Conservation (phyloP, 257 asterid species). For the Anisodus acutangulus region DNA sequence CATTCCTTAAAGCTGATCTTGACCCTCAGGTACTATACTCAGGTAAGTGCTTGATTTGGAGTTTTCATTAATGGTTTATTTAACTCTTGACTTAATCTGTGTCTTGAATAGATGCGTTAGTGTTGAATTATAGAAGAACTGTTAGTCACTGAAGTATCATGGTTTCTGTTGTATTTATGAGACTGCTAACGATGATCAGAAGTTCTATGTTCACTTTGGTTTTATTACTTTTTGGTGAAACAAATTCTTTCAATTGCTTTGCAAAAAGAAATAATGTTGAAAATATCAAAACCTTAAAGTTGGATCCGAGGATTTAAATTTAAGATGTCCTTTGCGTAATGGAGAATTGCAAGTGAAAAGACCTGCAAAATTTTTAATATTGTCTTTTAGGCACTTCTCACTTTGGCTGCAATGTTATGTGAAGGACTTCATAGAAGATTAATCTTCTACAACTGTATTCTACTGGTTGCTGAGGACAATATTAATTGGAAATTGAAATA, state of each 20-base stretch:
- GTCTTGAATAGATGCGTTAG: neutral
- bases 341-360: neutral
- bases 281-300: neutral
- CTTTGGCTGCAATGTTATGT: neutral
- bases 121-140: neutral
- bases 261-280: neutral
- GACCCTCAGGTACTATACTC: neutral
- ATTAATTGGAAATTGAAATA: neutral
- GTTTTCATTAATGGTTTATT: neutral
- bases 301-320: neutral
- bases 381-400: neutral
- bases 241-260: neutral
- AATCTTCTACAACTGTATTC: neutral
- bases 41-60: neutral
- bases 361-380: neutral
- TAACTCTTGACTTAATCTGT: neutral
- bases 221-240: constrained; percentile 19
- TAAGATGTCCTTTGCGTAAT: neutral
- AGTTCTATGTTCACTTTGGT: neutral
- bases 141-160: neutral
- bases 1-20: neutral
- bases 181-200: neutral
- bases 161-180: constrained; percentile 3
- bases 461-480: neutral
- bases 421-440: neutral